Evolutionary conservation across 148 eudicot species (phyloP).

Genomic region (Vaccinium macrocarpon): DNA sequence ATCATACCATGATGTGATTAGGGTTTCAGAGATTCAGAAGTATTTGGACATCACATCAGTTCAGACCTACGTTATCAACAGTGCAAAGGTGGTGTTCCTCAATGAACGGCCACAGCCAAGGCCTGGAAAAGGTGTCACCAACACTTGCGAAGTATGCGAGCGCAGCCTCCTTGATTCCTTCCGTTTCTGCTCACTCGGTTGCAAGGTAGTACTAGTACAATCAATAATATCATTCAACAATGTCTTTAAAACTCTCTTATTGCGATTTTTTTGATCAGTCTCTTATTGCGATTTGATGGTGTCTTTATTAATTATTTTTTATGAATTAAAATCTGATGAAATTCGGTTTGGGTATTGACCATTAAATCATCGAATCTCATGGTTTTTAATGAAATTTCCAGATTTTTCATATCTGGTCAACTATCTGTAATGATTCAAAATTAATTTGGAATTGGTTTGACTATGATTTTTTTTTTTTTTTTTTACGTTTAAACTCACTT

Average conservation of each 20-base stretch:
- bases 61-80: slow-evolving; percentile 85
- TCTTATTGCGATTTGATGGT: not conserved
- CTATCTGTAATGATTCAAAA: not conserved
- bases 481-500: not conserved
- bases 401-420: not conserved
- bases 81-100: slow-evolving; percentile 82
- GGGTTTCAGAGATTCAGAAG: slow-evolving; percentile 80
- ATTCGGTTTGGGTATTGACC: not conserved
- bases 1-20: slow-evolving; percentile 92
- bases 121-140: slow-evolving; percentile 90
- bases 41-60: slow-evolving; percentile 69
- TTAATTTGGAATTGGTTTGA: not conserved
- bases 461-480: not conserved
- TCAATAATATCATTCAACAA: not conserved
- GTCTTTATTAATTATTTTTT: not conserved
- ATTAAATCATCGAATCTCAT: not conserved
- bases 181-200: slow-evolving; percentile 92
- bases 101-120: slow-evolving; percentile 88
- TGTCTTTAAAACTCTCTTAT: not conserved
- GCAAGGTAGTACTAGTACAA: slow-evolving; percentile 56
- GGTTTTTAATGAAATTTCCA: not conserved
- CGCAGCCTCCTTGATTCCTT: slow-evolving; percentile 88
- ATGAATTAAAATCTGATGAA: not conserved
- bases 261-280: no score
- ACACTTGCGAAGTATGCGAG: slow-evolving; percentile 78